Percentiles rank a stretch among this genome's conserved stretches.
These are phyloP conservation scores for Cladosporium sp. DNA, from an alignment of 2,329 filamentous ascomycete species.

Conservation along the genomic window DNA sequence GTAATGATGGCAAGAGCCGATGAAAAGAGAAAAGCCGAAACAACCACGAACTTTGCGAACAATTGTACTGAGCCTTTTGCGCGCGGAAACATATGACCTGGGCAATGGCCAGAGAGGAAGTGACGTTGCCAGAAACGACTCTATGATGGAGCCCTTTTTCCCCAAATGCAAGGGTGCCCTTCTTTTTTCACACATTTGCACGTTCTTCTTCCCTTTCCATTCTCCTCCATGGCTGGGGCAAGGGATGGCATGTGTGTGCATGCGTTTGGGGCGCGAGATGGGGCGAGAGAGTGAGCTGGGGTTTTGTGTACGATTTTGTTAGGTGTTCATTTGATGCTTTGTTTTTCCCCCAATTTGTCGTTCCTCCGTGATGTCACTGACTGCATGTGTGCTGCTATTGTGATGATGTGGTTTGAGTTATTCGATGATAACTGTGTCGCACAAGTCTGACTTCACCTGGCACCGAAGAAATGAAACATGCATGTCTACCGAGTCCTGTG, in stretches of 20 bases:
- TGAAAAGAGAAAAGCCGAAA: constrained; percentile 14
- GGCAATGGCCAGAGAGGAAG: neutral
- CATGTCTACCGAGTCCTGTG: neutral
- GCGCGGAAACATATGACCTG: constrained; percentile 14
- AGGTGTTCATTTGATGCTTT: constrained; percentile 19
- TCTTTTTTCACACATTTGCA: constrained; percentile 5
- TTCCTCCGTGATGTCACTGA: neutral
- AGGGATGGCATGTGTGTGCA: constrained; percentile 8
- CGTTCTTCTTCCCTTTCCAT: neutral
- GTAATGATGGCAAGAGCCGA: constrained; percentile 8
- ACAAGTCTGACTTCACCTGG: neutral
- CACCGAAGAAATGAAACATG: neutral
- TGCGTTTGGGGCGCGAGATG: neutral
- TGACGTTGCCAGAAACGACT: constrained; percentile 12
- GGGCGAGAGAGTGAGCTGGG: constrained; percentile 2
- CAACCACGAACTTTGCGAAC: constrained; percentile 14
- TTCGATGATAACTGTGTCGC: neutral
- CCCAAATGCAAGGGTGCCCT: constrained; percentile 19
- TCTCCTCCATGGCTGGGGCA: constrained; percentile 7
- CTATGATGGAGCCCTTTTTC: neutral
- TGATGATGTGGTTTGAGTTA: neutral
- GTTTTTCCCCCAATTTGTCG: neutral
- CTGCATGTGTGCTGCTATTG: neutral
- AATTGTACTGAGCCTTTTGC: constrained; percentile 14
- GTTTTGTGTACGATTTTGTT: constrained; percentile 16